These are phyloP conservation scores for Rosa lucieae DNA, from an alignment of 306 rosid species.

Conservation along the genomic window DNA sequence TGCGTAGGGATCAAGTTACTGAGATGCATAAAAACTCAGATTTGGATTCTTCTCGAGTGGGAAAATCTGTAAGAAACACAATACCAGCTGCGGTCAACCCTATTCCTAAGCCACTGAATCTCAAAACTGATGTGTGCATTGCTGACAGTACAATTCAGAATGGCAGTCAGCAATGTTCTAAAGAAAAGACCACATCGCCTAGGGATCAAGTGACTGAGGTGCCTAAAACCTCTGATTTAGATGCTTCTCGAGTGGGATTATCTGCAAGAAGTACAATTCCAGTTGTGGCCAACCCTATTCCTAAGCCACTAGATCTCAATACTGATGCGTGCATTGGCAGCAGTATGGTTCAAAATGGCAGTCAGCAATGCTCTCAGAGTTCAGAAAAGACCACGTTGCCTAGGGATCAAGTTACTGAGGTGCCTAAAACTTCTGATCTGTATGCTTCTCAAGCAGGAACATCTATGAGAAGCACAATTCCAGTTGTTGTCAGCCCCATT, in stretches of 20 bases:
- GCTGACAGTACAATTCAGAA: slow-evolving; percentile 1
- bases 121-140: slow-evolving; percentile 44
- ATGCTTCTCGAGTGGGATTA: slow-evolving; percentile 39
- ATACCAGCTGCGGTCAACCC: not conserved
- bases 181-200: slow-evolving; percentile 7
- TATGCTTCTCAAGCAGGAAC: slow-evolving; percentile 35
- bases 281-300: not conserved
- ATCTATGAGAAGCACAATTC: slow-evolving; percentile 21
- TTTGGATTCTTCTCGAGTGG: slow-evolving; percentile 39
- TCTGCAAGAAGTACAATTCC: slow-evolving; percentile 16
- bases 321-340: slow-evolving; percentile 38
- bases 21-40: slow-evolving; percentile 35
- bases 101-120: slow-evolving; percentile 39
- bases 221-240: slow-evolving; percentile 29
- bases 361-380: slow-evolving; percentile 12
- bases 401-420: slow-evolving; percentile 30
- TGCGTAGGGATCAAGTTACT: slow-evolving; percentile 38
- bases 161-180: slow-evolving; percentile 28
- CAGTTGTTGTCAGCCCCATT: not conserved
- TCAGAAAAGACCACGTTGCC: not conserved
- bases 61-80: slow-evolving; percentile 24
- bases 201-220: slow-evolving; percentile 46
- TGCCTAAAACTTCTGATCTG: slow-evolving; percentile 29
- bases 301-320: slow-evolving; percentile 53
- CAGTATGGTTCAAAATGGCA: not conserved